Evolutionary conservation across 2,329 filamentous ascomycete species (phyloP).

Genomic region (Fusarium floridanum): DNA sequence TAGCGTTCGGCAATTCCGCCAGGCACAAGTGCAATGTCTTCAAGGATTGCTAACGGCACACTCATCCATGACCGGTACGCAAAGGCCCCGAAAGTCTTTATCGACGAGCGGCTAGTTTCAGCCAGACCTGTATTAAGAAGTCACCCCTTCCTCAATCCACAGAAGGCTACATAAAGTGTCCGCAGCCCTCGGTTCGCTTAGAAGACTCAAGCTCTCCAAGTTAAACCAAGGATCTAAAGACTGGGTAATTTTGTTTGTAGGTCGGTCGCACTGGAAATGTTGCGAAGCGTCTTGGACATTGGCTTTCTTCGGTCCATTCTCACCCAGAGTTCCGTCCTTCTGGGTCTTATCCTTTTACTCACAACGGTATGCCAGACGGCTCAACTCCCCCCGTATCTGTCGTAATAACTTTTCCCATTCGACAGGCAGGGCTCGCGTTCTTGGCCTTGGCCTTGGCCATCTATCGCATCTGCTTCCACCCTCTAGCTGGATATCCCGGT

Average conservation of each 20-base stretch:
- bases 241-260: background rate
- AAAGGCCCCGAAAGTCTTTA: background rate
- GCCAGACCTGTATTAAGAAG: background rate
- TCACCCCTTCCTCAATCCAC: background rate
- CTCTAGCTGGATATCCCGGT: constrained; percentile 38
- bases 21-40: background rate
- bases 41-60: background rate
- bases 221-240: background rate
- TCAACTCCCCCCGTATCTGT: background rate
- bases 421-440: background rate
- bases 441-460: background rate
- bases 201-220: background rate
- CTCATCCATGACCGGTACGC: background rate
- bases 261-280: background rate
- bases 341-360: background rate
- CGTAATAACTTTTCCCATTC: background rate
- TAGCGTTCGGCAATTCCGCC: background rate
- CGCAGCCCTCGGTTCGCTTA: background rate
- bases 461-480: constrained; percentile 36
- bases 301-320: background rate
- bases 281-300: background rate
- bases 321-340: background rate
- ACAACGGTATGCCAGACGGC: background rate
- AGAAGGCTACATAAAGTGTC: background rate
- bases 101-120: background rate